Evolutionary conservation across 1,284 basidiomycete genomes (phyloP), one percentile per base, ranked within the genome.

Genomic region (Ganoderma meredithae): DNA sequence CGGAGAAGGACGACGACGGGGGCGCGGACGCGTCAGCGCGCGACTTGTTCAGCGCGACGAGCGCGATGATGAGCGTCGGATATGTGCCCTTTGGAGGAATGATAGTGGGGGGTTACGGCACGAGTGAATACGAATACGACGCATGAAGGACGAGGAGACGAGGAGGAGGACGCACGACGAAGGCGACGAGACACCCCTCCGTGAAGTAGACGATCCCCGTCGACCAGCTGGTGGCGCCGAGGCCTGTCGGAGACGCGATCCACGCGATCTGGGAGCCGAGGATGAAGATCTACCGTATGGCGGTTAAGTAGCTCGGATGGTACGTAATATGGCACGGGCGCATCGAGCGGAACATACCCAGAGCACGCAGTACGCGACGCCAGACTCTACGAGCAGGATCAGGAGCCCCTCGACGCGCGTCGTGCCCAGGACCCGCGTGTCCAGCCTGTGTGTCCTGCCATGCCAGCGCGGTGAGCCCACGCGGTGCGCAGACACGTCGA

Each of bases 31-130:
- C 17, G 12, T 33, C 27, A 15, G 27, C 27, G 27, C 31, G 52
- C 6, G 52, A 55, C 52, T 55, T 55, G 52, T 55, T 55, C 27
- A 55, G 22, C 3, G 52, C 52, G 25, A 55, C 52, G 52, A 55
- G 27, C 13, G 52, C 52, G 52, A 55, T 55, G 0, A 55, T 55
- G 13, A 55, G 27, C 13, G 52, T 55, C 7, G 52, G 52, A 17
- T 55, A 55, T 17, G 33, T 19, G 15, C 52, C 52, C n/a, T n/a
- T n/a, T n/a, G n/a, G n/a, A n/a, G n/a, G n/a, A n/a, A n/a, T n/a
- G n/a, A n/a, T n/a, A n/a, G n/a, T n/a, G n/a, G n/a, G n/a, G n/a
- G n/a, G n/a, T n/a, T n/a, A n/a, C n/a, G n/a, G n/a, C n/a, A n/a
- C n/a, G n/a, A n/a, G n/a, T n/a, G n/a, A n/a, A n/a, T n/a, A n/a